These are phyloP conservation scores for Hypoxylon perforatum DNA, from an alignment of 495 filamentous ascomycete species.

Conservation along the genomic window DNA sequence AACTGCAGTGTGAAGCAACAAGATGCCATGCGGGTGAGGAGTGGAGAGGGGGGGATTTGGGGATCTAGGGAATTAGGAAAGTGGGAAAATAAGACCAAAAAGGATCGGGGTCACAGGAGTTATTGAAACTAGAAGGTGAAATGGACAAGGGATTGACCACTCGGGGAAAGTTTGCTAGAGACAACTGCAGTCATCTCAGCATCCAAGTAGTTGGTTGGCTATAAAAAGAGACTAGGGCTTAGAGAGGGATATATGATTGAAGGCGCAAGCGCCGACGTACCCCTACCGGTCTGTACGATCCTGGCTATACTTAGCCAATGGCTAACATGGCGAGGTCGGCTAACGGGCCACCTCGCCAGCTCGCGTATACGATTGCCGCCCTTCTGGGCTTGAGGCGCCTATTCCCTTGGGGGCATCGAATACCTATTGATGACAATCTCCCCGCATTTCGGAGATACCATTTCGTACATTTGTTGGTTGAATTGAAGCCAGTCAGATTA, in stretches of 20 bases:
- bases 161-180: conserved; percentile 28
- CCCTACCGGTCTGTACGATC: conserved; percentile 41
- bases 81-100: conserved; percentile 31
- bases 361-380: conserved; percentile 39
- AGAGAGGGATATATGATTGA: conserved; percentile 41
- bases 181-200: conserved; percentile 35
- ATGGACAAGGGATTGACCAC: conserved; percentile 22
- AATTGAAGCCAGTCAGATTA: conserved; percentile 6
- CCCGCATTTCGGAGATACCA: conserved; percentile 38
- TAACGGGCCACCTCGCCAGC: conserved; percentile 38
- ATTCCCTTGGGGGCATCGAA: conserved; percentile 17
- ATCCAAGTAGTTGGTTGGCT: conserved; percentile 45
- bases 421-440: conserved; percentile 5
- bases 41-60: conserved; percentile 32
- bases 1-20: conserved; percentile 32
- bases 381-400: conserved; percentile 38
- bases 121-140: conserved; percentile 47
- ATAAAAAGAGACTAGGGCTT: conserved; percentile 46
- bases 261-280: conserved; percentile 48
- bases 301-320: conserved; percentile 45
- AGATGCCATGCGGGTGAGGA: conserved; percentile 36
- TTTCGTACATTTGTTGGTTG: conserved; percentile 9
- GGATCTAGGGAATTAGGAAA: conserved; percentile 41
- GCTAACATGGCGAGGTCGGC: conserved; percentile 38
- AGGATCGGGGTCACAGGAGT: conserved; percentile 33